Conservation (phyloP, 352 stramenopile species). For the Pythium dissimile region DNA sequence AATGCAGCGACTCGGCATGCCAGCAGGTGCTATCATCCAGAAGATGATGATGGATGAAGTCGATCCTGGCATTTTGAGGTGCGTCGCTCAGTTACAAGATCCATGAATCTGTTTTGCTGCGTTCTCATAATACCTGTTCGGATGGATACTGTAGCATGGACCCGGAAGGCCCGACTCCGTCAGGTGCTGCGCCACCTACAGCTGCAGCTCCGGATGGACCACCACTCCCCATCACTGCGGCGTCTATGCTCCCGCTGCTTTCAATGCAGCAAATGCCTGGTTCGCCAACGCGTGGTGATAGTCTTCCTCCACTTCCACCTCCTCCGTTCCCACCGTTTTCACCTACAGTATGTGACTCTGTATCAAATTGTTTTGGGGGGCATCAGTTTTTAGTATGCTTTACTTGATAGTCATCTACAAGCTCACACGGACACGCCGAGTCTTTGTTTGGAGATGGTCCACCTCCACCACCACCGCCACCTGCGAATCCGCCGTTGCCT, state of each 20-base stretch:
- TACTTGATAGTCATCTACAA: slow-evolving; percentile 34
- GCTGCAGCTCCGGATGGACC: slow-evolving; percentile 3
- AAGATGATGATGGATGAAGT: slow-evolving; percentile 82
- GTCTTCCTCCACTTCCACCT: slow-evolving; percentile 28
- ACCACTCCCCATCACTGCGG: slow-evolving; percentile 18
- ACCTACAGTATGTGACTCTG: slow-evolving; percentile 35
- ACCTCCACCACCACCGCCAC: slow-evolving; percentile 37
- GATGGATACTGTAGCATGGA: slow-evolving; percentile 47
- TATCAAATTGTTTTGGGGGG: too few relatives aligned
- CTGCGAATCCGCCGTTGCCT: slow-evolving; percentile 29
- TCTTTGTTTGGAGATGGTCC: slow-evolving; percentile 49
- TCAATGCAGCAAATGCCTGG: slow-evolving; percentile 1
- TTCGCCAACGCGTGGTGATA: not conserved
- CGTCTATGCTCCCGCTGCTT: slow-evolving; percentile 5
- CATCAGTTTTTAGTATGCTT: too few relatives aligned
- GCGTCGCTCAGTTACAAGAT: not conserved
- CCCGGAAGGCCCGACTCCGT: slow-evolving; percentile 71
- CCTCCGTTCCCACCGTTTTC: slow-evolving; percentile 46
- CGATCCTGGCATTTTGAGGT: slow-evolving; percentile 54
- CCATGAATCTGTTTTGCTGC: not conserved
- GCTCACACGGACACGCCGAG: slow-evolving; percentile 39
- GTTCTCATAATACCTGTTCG: not conserved
- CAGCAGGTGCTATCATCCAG: slow-evolving; percentile 68
- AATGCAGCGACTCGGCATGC: slow-evolving; percentile 72
- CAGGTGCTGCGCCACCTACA: slow-evolving; percentile 31